Conservation (phyloP, 768 basidiomycete species). For the Tephrocybe sp. region DNA sequence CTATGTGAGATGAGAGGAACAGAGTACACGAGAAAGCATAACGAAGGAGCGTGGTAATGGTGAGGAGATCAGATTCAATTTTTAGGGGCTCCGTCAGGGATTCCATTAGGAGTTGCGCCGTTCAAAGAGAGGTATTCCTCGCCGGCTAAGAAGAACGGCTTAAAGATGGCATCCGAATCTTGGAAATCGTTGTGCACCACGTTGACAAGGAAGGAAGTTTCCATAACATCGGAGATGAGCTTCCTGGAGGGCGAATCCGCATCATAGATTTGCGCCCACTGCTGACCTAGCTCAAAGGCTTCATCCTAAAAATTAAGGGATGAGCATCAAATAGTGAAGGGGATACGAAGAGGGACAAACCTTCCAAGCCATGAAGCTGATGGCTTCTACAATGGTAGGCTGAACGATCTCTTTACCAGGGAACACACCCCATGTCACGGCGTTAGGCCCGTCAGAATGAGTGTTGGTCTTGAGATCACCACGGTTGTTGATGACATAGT, state of each 20-base stretch:
- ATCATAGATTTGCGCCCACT: constrained; percentile 90
- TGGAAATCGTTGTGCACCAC: constrained; percentile 97
- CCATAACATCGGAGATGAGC: constrained; percentile 77
- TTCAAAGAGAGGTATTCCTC: constrained; percentile 50
- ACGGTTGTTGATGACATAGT: constrained; percentile 95
- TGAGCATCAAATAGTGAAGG: constrained; percentile 1
- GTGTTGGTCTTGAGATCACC: constrained; percentile 96
- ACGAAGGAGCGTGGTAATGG: constrained; percentile 9
- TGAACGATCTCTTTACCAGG: constrained; percentile 95
- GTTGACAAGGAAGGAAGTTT: constrained; percentile 83
- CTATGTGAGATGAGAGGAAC: constrained; percentile 24
- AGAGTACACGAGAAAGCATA: constrained; percentile 22
- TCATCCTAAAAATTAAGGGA: constrained; percentile 63
- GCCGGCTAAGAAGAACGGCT: constrained; percentile 79
- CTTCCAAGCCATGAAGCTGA: constrained; percentile 99
- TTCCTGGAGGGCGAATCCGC: constrained; percentile 69
- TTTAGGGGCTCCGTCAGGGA: constrained; percentile 43
- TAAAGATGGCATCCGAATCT: constrained; percentile 78
- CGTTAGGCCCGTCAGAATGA: constrained; percentile 92
- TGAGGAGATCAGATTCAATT: constrained; percentile 23
- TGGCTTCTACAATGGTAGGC: constrained; percentile 94
- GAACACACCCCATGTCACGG: constrained; percentile 99
- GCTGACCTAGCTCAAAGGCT: constrained; percentile 86
- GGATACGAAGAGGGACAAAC: constrained; percentile 31
- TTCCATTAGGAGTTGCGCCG: constrained; percentile 31